phyloP scores from a whole-genome alignment of 2,329 filamentous ascomycete species.

The Neofusicoccum umdonicola region DNA sequence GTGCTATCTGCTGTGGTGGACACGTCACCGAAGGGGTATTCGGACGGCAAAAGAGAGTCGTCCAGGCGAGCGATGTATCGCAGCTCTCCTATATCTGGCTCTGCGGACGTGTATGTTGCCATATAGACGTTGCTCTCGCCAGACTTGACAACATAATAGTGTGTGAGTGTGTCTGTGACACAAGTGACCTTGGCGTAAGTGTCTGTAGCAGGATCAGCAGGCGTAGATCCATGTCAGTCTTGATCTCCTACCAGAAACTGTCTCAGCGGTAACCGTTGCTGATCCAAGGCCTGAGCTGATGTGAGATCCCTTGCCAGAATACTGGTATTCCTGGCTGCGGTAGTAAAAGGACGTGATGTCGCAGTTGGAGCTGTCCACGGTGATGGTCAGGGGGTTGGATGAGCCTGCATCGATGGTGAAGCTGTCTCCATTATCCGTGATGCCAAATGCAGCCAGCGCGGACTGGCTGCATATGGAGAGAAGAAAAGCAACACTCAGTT shows the following conservation, averaged over 20 bases:
- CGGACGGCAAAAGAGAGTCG: constrained; percentile 36
- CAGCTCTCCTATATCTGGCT: constrained; percentile 49
- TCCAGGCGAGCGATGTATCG: constrained; percentile 64
- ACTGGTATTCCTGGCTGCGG: constrained; percentile 59
- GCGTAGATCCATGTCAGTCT: background rate
- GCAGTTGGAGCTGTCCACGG: constrained; percentile 49
- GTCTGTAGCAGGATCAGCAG: constrained; percentile 17
- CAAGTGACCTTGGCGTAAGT: constrained; percentile 62
- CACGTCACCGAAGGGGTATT: constrained; percentile 41
- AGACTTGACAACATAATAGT: constrained; percentile 61
- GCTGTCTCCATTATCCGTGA: constrained; percentile 30
- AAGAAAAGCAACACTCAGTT: background rate
- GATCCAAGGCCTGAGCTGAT: constrained; percentile 60
- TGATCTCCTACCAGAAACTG: constrained; percentile 27
- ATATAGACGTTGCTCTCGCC: constrained; percentile 58
- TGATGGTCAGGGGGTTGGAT: constrained; percentile 31
- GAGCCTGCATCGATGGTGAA: constrained; percentile 37
- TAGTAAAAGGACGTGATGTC: constrained; percentile 65
- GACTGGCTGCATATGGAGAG: constrained; percentile 12
- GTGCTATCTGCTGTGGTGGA: constrained; percentile 56
- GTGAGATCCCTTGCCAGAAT: constrained; percentile 52
- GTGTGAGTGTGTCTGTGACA: constrained; percentile 58
- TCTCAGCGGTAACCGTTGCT: constrained; percentile 51
- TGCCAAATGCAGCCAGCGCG: constrained; percentile 35
- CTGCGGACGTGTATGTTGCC: constrained; percentile 58